A percentile compares a stretch with the other conserved stretches of the same genome.
These are phyloP conservation scores for Candida piceae DNA, from an alignment of 805 yeast species.

Conservation along the genomic window DNA sequence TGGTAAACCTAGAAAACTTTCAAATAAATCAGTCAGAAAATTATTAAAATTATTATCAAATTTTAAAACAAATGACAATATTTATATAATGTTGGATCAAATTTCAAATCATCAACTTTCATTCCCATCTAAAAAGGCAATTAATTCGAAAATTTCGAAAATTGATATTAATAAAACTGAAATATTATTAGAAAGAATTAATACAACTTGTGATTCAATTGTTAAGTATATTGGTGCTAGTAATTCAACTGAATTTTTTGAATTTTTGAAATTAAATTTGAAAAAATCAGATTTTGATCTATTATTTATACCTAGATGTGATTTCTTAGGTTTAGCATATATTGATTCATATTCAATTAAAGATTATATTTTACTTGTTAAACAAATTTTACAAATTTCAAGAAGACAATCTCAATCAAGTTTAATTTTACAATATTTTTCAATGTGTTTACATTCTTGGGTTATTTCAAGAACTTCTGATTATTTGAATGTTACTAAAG, in stretches of 20 bases:
- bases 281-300: constrained; percentile 28
- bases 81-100: constrained; percentile 15
- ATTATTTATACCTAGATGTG: constrained; percentile 39
- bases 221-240: constrained; percentile 46
- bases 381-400: constrained; percentile 31
- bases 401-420: constrained; percentile 43
- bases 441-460: constrained; percentile 47
- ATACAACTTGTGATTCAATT: constrained; percentile 35
- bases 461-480: constrained; percentile 44
- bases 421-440: constrained; percentile 39
- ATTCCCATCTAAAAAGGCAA: constrained; percentile 3
- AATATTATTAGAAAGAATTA: constrained; percentile 30
- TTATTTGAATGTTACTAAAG: constrained; percentile 27
- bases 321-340: constrained; percentile 39
- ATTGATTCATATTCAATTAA: constrained; percentile 34
- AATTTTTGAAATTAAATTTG: constrained; percentile 29
- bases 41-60: constrained; percentile 12
- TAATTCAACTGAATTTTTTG: constrained; percentile 39
- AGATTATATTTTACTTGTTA: constrained; percentile 36
- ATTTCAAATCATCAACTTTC: constrained; percentile 9
- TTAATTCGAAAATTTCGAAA: constrained; percentile 16
- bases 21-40: constrained; percentile 5
- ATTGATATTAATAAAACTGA: constrained; percentile 8
- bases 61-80: constrained; percentile 23
- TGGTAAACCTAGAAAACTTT: constrained; percentile 12